Base-by-base conservation (phyloP, 2,329 filamentous ascomycete genomes). In the Lachnum nothofagi region DNA sequence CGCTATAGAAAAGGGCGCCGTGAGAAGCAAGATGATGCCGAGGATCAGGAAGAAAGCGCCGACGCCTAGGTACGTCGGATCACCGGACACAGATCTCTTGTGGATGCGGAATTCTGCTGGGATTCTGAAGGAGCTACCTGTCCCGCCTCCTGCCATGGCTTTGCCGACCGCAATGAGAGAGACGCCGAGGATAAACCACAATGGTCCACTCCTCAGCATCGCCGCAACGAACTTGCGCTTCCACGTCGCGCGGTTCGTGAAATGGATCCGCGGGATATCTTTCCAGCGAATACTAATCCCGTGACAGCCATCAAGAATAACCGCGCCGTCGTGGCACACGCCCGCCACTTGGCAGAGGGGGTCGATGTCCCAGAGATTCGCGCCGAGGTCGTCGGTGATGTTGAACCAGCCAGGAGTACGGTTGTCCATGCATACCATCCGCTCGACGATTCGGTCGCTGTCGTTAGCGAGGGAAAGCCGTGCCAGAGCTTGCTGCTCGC, bases 271-370 rank as follows among this genome's bases (percentile, higher is more conserved):
- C 51, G 16, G 17, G 40, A 63, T 16, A 59, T 52, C 34, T 66
- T 65, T n/a, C 65, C 66, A 67, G 12, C 63, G 60, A 33, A 67
- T 66, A 14, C 59, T 57, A 23, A 65, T 60, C 19, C 55, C 65
- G 10, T 58, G 59, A 24, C 58, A 58, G 1, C 60, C 58, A 48
- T 67, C 65, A 12, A 67, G 35, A 43, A 67, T 58, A 14, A 67
- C 53, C 7, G 61, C 56, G 2, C 57, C 50, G 25, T 67, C 63
- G 19, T 66, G 54, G 16, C 62, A 54, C 14, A 67, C 60, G 14
- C 63, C 65, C 1, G 63, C 64, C 1, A 66, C 58, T 42, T 64
- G 58, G 22, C 64, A 66, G 5, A 59, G 52, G 3, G 65, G 65
- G 16, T 64, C 50, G 14, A 67, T 61, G 42, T 67, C 63, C 62